Evolutionary conservation across 2,329 filamentous ascomycete species (phyloP), one percentile per base, ranked within the genome.

Genomic region (Penicillium crustosum): DNA sequence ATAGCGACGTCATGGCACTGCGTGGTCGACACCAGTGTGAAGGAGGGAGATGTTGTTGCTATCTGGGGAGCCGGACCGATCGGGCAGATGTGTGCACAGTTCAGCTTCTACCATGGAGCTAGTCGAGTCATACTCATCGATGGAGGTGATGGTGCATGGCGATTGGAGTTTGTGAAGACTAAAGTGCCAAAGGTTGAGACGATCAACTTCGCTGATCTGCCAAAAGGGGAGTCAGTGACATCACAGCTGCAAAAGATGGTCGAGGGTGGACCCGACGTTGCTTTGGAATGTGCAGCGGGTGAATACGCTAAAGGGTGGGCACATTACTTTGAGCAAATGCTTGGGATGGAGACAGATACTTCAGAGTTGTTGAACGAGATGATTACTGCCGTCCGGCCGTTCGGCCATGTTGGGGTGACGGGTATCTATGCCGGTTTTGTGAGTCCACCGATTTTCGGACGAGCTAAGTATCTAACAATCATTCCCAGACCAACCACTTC

Each of bases 51-150:
- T 66, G 79, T 86, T 2, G 91, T 96, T 1, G 91, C 90, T 35
- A 86, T 95, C 59, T 96, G 90, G 85, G 91, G 91, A n/a, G 90
- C 88, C 0, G 91, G 91, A 0, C 92, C 91, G 0, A 90, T 96
- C 51, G 91, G 92, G 0, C 90, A 90, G 53, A 95, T 93, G 77
- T 85, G 82, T 2, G 89, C 87, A 1, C 80, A 86, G 41, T 87
- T 86, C 71, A 78, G 87, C 0, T 79, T 90, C 55, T 76, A 85
- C n/a, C 86, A 91, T 55, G 90, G 90, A 9, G 91, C 91, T 0
- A 82, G 77, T 45, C 83, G 89, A 60, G 82, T 96, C 61, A 93
- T 95, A 65, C 83, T 93, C 61, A 87, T 96, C 63, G 92, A 96
- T 70, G 84, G 83, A 4, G 90, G 86, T 49, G 60, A 84, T 58